Evolutionary conservation across 495 filamentous ascomycete genomes (phyloP), one percentile per base, ranked within the genome.

Genomic region (Hypoxylon cercidicola): DNA sequence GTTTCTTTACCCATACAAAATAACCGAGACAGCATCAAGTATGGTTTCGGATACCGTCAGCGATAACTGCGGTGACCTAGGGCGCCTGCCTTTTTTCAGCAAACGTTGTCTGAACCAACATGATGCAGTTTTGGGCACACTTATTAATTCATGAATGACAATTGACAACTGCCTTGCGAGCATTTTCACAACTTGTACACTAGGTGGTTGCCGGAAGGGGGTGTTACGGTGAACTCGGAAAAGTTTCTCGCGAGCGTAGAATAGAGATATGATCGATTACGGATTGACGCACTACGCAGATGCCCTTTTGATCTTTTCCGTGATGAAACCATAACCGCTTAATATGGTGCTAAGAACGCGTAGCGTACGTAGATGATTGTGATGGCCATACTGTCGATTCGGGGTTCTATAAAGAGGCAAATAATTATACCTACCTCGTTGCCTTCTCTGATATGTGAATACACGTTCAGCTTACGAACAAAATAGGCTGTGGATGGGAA

Each of bases 161-260:
- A 55, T 52, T 66, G 55, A 60, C 56, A 54, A 69, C 60, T 61
- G 53, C 60, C 71, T 59, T 59, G 57, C 62, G 63, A 67, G 68
- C 69, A 69, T 69, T 67, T 71, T 74, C 56, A 69, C 60, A 66
- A 62, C 46, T 72, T 74, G 71, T 74, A 74, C 71, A 74, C 69
- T 74, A 74, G 65, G 64, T 69, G 65, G 69, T 49, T 43, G 60
- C 66, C 62, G 60, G 68, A 66, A 57, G 40, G 59, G 66, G 57
- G 62, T 61, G 68, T 69, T 60, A 64, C 40, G 59, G 57, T 64
- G 62, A 62, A 60, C 69, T 67, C 68, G 71, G 71, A 69, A 73
- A 74, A 74, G 71, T 72, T 72, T 3, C 65, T 64, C 68, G 68
- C 69, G 65, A 70, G 68, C 50, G 20, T 20, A 63, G 13, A 63